phyloP scores from a whole-genome alignment of 257 asterid genomes.

The Gentiana straminea region DNA sequence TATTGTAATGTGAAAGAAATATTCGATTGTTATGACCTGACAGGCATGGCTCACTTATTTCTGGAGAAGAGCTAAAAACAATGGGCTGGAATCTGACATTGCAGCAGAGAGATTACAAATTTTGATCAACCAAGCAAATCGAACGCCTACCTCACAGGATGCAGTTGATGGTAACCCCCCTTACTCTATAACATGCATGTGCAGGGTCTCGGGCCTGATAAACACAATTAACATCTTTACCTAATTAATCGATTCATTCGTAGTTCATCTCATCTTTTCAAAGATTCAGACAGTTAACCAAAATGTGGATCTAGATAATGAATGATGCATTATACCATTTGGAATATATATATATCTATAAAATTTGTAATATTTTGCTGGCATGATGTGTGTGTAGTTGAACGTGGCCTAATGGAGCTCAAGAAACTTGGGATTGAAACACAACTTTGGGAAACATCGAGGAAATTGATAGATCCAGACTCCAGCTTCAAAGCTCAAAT shows the following conservation, averaged over 20 bases:
- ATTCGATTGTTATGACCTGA: not conserved
- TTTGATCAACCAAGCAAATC: conserved; percentile 61
- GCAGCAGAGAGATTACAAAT: conserved; percentile 64
- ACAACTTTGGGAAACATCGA: conserved; percentile 78
- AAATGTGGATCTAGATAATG: too few species aligned
- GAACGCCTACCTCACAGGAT: conserved; percentile 50
- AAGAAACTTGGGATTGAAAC: conserved; percentile 70
- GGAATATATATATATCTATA: too few species aligned
- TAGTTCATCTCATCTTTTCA: too few species aligned
- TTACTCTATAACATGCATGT: not conserved
- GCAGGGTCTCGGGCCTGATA: not conserved
- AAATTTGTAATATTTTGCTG: too few species aligned
- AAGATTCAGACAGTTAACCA: too few species aligned
- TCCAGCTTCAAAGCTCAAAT: conserved; percentile 34
- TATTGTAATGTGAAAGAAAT: not conserved
- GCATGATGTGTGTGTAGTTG: conserved; percentile 29
- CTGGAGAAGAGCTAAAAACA: conserved; percentile 77
- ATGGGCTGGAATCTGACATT: conserved; percentile 63
- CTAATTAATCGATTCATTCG: too few species aligned
- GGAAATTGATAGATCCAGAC: conserved; percentile 49
- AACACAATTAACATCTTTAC: too few species aligned
- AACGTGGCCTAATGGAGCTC: conserved; percentile 77
- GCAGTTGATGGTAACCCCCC: conserved; percentile 60
- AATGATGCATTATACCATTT: too few species aligned
- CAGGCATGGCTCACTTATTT: conserved; percentile 80